These are phyloP conservation scores for Sclerotinia minor DNA, from an alignment of 2,329 filamentous ascomycete genomes.

Conservation along the genomic window DNA sequence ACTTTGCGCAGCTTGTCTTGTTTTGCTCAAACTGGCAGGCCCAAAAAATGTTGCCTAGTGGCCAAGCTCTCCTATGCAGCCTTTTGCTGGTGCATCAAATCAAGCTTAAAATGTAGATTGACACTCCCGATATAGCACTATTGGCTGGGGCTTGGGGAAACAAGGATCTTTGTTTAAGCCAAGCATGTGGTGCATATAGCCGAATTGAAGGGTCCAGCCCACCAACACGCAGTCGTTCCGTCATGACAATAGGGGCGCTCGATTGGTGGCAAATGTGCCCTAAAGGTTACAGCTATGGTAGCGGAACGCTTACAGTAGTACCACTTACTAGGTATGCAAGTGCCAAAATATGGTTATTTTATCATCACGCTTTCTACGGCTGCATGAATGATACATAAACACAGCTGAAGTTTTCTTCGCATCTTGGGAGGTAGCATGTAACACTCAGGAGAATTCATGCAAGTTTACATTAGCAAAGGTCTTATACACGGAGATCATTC, in stretches of 20 bases:
- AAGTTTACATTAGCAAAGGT: neutral
- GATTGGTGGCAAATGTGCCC: neutral
- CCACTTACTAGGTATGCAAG: neutral
- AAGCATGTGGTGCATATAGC: neutral
- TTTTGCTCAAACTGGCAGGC: neutral
- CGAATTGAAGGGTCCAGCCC: neutral
- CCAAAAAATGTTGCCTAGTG: conserved; percentile 11
- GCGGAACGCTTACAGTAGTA: neutral
- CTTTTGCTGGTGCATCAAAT: neutral
- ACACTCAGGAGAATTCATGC: conserved; percentile 1
- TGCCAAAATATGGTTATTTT: neutral
- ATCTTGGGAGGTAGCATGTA: conserved; percentile 6
- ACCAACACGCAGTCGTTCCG: neutral
- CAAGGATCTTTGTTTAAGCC: neutral
- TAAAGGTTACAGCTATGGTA: neutral
- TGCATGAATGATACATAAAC: conserved; percentile 1
- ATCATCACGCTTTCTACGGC: neutral
- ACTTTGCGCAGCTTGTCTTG: neutral
- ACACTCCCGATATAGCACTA: neutral
- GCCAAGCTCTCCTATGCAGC: neutral
- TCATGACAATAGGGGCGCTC: too few relatives aligned
- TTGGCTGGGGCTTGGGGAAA: neutral
- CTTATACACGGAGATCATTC: neutral
- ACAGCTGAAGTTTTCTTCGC: neutral
- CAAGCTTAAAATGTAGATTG: neutral